Evolutionary conservation across 306 rosid genomes (phyloP), one percentile per base, ranked within the genome.

Genomic region (Pyrus pyrifolia): DNA sequence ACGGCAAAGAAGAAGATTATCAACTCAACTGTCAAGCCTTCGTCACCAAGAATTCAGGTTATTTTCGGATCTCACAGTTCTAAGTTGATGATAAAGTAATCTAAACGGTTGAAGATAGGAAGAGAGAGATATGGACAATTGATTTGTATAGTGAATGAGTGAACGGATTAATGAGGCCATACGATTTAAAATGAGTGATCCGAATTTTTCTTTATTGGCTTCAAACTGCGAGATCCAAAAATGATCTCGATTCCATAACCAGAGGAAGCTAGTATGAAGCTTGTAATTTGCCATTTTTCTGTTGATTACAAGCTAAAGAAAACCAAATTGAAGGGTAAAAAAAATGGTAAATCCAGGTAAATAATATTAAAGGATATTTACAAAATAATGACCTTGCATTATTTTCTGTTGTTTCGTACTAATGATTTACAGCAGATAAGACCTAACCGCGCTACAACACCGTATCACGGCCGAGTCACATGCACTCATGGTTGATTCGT

Each of bases 381-480:
- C 58, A 80, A 29, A 51, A 23, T 80, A 42, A 44, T 38, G 38
- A 25, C 38, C 61, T n/a, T 19, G 13, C 67, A 40, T 33, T 19
- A n/a, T 19, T 23, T 25, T 55, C 14, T 25, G 22, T 73, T 46
- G 61, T 30, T 7, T 17, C 3, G 6, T 6, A 18, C 17, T 11
- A 14, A 51, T 17, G 6, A 5, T 44, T 71, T 78, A 77, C 44
- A 30, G 21, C 21, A 83, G 74, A 65, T 66, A 70, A 18, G 78
- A 70, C 79, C 63, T 64, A 65, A 81, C 79, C 30, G 82, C 75
- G 62, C 73, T 67, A 44, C 76, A 69, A 10, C 74, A 73, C 29
- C 82, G 82, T 35, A 79, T 59, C 17, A 71, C 81, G 22, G 81
- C 84, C 68, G 78, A 80, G 84, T 76, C 79, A 35, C 44, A 35